These are phyloP conservation scores for Flagelloscypha sp. DNA, from an alignment of 768 basidiomycete species.

Conservation along the genomic window DNA sequence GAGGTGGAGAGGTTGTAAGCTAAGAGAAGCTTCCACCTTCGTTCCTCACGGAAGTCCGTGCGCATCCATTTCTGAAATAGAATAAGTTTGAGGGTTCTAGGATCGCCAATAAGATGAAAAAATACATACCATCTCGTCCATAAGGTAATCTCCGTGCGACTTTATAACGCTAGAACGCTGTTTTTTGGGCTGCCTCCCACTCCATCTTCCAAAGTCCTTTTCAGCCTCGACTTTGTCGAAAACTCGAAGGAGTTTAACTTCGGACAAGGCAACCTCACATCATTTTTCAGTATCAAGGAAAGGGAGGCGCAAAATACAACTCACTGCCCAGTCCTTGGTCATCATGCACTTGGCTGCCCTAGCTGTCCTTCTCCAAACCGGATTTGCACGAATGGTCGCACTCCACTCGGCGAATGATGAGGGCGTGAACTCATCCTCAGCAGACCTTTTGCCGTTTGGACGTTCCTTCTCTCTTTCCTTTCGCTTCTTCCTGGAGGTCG, in stretches of 20 bases:
- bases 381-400: conserved; percentile 68
- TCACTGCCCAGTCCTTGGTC: conserved; percentile 76
- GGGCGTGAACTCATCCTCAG: conserved; percentile 55
- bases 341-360: conserved; percentile 71
- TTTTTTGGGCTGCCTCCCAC: conserved; percentile 92
- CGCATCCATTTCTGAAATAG: conserved; percentile 86
- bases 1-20: conserved; percentile 78
- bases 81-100: conserved; percentile 1
- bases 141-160: conserved; percentile 89
- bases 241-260: conserved; percentile 69
- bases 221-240: conserved; percentile 80
- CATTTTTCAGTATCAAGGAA: neutral
- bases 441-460: conserved; percentile 32
- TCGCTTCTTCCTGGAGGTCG: conserved; percentile 27
- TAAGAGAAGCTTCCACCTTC: conserved; percentile 81
- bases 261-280: conserved; percentile 64
- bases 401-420: no score
- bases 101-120: conserved; percentile 2
- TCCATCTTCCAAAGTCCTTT: conserved; percentile 78
- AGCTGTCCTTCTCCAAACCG: conserved; percentile 60
- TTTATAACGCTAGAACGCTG: conserved; percentile 71
- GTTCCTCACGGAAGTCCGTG: conserved; percentile 89
- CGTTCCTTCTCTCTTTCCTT: conserved; percentile 33
- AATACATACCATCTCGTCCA: conserved; percentile 86
- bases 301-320: conserved; percentile 18